Percentiles rank a stretch among this genome's conserved stretches.
phyloP scores from a whole-genome alignment of 2,329 filamentous ascomycete genomes.

The Bimuria novae-zelandiae region DNA sequence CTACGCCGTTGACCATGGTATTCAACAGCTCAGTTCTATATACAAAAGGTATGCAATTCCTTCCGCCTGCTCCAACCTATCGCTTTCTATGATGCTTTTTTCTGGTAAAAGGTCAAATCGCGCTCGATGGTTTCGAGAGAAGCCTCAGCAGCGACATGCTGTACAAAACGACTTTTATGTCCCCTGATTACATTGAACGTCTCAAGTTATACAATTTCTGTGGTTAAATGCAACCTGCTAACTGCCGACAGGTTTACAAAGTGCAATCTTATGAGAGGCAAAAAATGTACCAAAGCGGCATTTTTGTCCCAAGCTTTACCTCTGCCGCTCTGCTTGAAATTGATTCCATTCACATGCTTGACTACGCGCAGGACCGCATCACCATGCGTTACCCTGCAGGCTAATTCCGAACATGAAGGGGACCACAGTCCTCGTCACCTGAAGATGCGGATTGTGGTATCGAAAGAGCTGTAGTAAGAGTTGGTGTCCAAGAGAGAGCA shows the following conservation, averaged over 20 bases:
- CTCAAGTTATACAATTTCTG: background rate
- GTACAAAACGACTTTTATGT: constrained; percentile 18
- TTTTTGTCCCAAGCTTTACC: constrained; percentile 60
- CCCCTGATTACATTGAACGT: background rate
- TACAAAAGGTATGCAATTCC: background rate
- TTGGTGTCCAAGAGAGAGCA: constrained; percentile 30
- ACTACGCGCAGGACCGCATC: constrained; percentile 72
- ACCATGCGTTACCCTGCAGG: constrained; percentile 60
- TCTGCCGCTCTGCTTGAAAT: constrained; percentile 65
- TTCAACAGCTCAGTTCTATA: background rate
- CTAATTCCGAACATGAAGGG: constrained; percentile 67
- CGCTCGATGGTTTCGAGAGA: constrained; percentile 30
- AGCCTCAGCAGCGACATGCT: constrained; percentile 37
- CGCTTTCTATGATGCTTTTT: constrained; percentile 26
- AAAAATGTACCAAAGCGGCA: too few species aligned
- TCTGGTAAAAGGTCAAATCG: constrained; percentile 44
- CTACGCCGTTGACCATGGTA: background rate
- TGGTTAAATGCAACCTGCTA: too few species aligned
- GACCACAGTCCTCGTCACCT: constrained; percentile 63
- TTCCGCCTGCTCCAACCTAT: background rate
- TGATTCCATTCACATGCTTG: constrained; percentile 72
- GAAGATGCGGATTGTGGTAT: constrained; percentile 55
- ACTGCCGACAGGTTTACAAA: too few species aligned
- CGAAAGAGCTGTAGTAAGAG: constrained; percentile 13
- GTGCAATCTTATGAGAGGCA: too few species aligned